phyloP scores from a whole-genome alignment of 352 stramenopile species.

The Phytopythium vexans region DNA sequence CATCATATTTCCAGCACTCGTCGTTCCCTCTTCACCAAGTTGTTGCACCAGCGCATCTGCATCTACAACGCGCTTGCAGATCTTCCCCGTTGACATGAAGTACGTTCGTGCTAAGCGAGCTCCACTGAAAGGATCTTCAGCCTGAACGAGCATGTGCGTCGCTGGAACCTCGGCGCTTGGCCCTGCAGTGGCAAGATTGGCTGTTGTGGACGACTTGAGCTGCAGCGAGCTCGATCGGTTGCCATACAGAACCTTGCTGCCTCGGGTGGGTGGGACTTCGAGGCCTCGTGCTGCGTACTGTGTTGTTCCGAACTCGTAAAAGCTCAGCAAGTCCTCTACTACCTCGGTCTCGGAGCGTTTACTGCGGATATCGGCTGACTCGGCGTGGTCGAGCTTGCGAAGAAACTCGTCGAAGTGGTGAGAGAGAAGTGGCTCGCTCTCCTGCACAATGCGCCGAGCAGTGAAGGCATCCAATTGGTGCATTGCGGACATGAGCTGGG shows the following conservation, averaged over 20 bases:
- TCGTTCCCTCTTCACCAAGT: constrained; percentile 10
- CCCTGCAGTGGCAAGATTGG: constrained; percentile 32
- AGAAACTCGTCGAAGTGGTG: constrained; percentile 70
- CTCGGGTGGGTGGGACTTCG: constrained; percentile 17
- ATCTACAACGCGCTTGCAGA: constrained; percentile 46
- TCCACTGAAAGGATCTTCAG: constrained; percentile 70
- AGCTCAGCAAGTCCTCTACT: constrained; percentile 65
- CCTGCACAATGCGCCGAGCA: constrained; percentile 40
- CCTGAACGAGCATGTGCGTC: constrained; percentile 65
- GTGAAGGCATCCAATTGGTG: constrained; percentile 50
- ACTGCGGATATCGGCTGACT: constrained; percentile 34
- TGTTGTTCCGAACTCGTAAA: constrained; percentile 81
- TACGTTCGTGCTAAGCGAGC: constrained; percentile 63
- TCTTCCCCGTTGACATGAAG: constrained; percentile 58
- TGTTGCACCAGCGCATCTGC: constrained; percentile 54
- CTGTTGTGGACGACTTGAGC: constrained; percentile 29
- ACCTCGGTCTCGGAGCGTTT: constrained; percentile 50
- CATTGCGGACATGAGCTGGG: constrained; percentile 31
- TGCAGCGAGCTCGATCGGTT: constrained; percentile 29
- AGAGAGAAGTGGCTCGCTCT: constrained; percentile 49
- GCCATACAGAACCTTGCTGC: constrained; percentile 61
- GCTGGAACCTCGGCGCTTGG: constrained; percentile 17
- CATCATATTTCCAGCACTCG: constrained; percentile 4
- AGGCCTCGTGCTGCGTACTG: constrained; percentile 49
- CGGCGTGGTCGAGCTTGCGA: constrained; percentile 63